Evolutionary conservation across 129 eudicot species (phyloP), one percentile per base, ranked within the genome.

Genomic region (Lactuca saligna): DNA sequence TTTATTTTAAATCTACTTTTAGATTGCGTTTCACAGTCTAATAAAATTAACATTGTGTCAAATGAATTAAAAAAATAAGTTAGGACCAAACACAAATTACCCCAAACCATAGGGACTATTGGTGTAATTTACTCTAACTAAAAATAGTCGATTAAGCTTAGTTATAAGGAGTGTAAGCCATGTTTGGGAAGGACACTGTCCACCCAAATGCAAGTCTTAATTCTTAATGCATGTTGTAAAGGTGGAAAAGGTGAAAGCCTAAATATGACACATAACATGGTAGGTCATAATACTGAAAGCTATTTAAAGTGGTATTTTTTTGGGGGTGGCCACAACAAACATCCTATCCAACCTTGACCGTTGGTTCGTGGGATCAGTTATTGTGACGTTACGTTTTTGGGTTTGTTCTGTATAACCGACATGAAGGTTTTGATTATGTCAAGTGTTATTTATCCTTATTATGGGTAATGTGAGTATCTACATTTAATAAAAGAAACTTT

Each of bases 201-300:
- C 50, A 51, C 50, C 34, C 29, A 48, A 57, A 16, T 57, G 57
- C 5, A 25, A 59, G 17, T 53, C 29, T 14, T 25, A 29, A 44
- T 31, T 8, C 32, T 44, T 4, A 13, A 72, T 72, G 70, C 63
- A 62, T 62, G 56, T 53, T 72, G 17, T 37, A 72, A 62, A 72
- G 69, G 29, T 72, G 77, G 33, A 72, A 72, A 72, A 25, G 61
- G 61, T 16, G 62, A 54, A 62, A 62, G 8, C 63, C 56, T 17
- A 37, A 62, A 53, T 66, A 62, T 72, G 38, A 72, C 63, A 62
- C 56, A 72, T 62, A 72, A 72, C 77, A 63, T 72, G 77, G 77
- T 72, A 69, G 77, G 77, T 39, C 77, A 72, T 0, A 29, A 51
- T 51, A 35, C 53, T 72, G 77, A 72, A 51, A 62, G 61, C 63